Evolutionary conservation across 177 flowering plant species (phyloP), one percentile per base, ranked within the genome.

Genomic region (Vitis hybrid): DNA sequence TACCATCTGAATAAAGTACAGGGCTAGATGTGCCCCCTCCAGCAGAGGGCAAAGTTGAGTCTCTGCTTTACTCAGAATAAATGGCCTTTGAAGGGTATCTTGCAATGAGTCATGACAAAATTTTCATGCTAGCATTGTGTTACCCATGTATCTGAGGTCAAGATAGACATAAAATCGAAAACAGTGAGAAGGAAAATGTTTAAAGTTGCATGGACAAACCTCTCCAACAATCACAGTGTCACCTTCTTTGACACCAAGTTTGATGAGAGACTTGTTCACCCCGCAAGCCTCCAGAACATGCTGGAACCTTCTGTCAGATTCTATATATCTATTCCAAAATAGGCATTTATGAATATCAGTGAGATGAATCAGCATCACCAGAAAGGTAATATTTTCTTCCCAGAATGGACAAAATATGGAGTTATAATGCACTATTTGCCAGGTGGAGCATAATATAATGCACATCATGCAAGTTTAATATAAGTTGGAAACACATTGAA

Each of bases 271-370:
- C 70, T 91, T 93, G 75, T 87, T 75, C 64, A 95, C 98, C 56
- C 99, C 99, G 79, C 91, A 89, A 68, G 98, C 98, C 68, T 94
- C 98, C 74, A 94, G 78, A 72, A 92, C 95, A 81, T 91, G 97
- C 71, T 92, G 95, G 80, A 94, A 92, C 74, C 98, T 87, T 81
- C 78, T 90, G 60, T 87, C 83, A 59, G 98, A 94, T 54, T 94
- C 98, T 62, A 80, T 45, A 69, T 94, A 94, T 75, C 98, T 94
- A 85, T 60, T 70, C 1, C 62, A 73, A 67, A 67, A 65, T 10
- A 64, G 3, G 18, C 30, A 14, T 34, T 26, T 30, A 66, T 2
- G 45, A 49, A 58, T 64, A 19, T 62, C n/a, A 40, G 21, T 6
- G 57, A 56, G 56, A 62, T 52, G 58, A 10, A 62, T 30, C 60